Evolutionary conservation across 176 grass and related monocot species (phyloP), one percentile per base, ranked within the genome.

Genomic region (Chrysopogon serrulatus): DNA sequence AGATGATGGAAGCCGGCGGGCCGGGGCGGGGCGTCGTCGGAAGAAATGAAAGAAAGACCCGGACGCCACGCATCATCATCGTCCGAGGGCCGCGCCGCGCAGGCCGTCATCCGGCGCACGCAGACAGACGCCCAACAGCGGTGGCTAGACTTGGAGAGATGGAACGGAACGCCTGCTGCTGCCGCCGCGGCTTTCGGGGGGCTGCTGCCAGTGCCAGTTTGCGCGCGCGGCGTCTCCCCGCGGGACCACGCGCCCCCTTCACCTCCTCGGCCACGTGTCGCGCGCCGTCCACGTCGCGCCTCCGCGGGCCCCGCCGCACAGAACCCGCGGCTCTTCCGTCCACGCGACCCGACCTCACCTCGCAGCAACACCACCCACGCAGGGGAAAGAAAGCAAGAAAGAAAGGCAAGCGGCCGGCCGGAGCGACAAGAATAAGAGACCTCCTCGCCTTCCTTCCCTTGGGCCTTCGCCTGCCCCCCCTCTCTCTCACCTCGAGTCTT

Each of bases 211-310:
- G n/a, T 10, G 69, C 69, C 40, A 71, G 68, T 72, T 72, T 45
- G 69, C 39, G 68, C 23, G n/a, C 2, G 39, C 68, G 66, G 6
- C 64, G 39, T 12, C n/a, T 2, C 2, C 15, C 1, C 17, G 54
- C 3, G 5, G 75, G 34, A 44, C 53, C 68, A 65, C 78, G 77
- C 60, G 70, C 10, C 78, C 61, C 70, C 78, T 4, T 79, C 27
- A 33, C 3, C 11, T 48, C 14, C 83, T 10, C 1, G 37, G 39
- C 92, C 88, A 92, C 86, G 93, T 87, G 87, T 84, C 85, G 41
- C 1, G 5, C 3, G 27, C 51, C 53, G 45, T 77, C 77, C 65
- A 86, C 76, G 71, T 92, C 79, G 82, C 75, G 30, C 26, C 44
- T 14, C 8, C 71, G 31, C 31, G 71, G 28, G 48, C 2, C 66